Evolutionary conservation across 768 basidiomycete species (phyloP), one percentile per base, ranked within the genome.

Genomic region (Russula virescens): DNA sequence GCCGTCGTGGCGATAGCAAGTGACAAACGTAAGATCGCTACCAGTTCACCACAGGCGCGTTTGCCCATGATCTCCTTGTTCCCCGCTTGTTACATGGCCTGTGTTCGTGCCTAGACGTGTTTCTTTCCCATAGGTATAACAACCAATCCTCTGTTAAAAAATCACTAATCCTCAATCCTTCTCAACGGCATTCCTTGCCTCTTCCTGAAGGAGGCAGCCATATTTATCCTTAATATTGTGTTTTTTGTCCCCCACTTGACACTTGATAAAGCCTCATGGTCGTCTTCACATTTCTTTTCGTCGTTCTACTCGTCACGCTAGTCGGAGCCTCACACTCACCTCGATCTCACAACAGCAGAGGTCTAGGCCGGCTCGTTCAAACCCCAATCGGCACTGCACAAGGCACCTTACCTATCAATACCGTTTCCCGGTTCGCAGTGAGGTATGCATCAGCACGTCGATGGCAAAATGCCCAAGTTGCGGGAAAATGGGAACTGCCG

Each of bases 381-480:
- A 89, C 88, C 1, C 75, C 79, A 19, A 61, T 88, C 26, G 88
- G 88, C 19, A 72, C 73, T 21, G 88, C 88, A 10, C 70, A 71
- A 19, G 88, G 88, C 34, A 75, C 78, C 5, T 45, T 74, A 4
- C 82, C 82, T 43, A 73, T 74, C 19, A 70, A 77, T 50, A 83
- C 81, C 34, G 83, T 79, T 28, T 72, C 75, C 55, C 78, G 87
- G 46, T 90, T 85, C 69, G 70, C 81, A 35, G 87, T 87, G 61
- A 84, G 79, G 68, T 91, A 91, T 70, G 89, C 83, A 9, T 76
- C 76, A 60, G 85, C 86, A 7, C 63, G 75, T 16, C 79, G 89
- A 60, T 91, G 87, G 85, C 72, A 76, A 48, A 75, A 80, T 7
- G 85, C 89, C 1, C 73, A 77, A 3, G 68, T 84, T 2, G 81